These are phyloP conservation scores for Populus euphratica DNA, from an alignment of 345 rosid species.

Conservation along the genomic window DNA sequence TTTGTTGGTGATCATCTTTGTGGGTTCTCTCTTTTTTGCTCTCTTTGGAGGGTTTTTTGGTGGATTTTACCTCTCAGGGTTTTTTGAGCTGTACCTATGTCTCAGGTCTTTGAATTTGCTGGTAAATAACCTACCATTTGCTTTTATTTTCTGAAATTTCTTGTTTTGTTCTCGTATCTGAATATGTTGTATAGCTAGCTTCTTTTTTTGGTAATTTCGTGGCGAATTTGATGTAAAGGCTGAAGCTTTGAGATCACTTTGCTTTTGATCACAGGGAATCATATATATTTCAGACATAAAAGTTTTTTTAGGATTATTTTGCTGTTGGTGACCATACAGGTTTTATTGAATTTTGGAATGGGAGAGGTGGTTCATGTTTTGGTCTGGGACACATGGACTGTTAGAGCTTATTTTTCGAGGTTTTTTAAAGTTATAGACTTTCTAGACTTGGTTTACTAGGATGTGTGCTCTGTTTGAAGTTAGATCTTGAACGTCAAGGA, in stretches of 20 bases:
- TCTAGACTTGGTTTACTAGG: not conserved
- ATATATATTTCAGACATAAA: not conserved
- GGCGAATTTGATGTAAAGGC: too few species aligned
- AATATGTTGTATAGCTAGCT: not conserved
- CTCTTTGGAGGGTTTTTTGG: constrained; percentile 71
- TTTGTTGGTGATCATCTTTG: constrained; percentile 20
- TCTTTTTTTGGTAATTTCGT: too few species aligned
- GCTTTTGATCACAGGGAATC: not conserved
- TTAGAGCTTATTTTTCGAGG: not conserved
- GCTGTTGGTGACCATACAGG: not conserved
- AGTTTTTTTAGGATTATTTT: not conserved
- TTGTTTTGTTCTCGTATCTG: not conserved
- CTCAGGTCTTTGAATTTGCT: constrained; percentile 60
- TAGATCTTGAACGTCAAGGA: not conserved
- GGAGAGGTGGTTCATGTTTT: not conserved
- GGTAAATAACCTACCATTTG: constrained; percentile 40
- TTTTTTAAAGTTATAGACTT: not conserved
- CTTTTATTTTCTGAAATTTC: not conserved
- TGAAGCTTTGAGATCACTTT: not conserved
- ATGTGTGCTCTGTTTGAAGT: not conserved
- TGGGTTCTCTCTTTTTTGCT: constrained; percentile 61
- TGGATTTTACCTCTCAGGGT: constrained; percentile 39
- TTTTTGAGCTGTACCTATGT: constrained; percentile 60
- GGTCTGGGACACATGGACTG: too few species aligned
- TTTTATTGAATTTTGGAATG: not conserved